Conservation (phyloP, 768 basidiomycete species). For the Kwoniella sp. region DNA sequence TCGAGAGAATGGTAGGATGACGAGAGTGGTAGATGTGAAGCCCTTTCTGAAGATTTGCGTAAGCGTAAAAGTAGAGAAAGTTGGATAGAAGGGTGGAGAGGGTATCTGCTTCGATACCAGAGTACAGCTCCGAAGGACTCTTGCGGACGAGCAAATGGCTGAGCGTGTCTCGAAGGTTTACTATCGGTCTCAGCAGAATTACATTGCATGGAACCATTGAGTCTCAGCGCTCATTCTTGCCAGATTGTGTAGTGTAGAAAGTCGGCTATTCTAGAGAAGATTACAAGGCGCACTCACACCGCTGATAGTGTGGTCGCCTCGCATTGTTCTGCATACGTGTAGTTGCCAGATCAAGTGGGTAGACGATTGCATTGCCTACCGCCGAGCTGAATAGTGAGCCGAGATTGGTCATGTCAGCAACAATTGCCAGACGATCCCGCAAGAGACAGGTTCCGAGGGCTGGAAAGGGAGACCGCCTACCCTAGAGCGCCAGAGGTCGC, state of each 20-base stretch:
- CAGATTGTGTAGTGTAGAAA: too few species aligned
- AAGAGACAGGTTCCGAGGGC: too few species aligned
- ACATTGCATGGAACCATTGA: background rate
- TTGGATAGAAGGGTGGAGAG: slow-evolving; percentile 42
- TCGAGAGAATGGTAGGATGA: slow-evolving; percentile 9
- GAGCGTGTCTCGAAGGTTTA: slow-evolving; percentile 36
- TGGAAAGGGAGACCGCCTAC: slow-evolving; percentile 15
- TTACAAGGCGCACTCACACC: slow-evolving; percentile 20
- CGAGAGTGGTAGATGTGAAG: slow-evolving; percentile 18
- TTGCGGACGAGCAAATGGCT: slow-evolving; percentile 27
- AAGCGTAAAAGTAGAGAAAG: slow-evolving; percentile 48
- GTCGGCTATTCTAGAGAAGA: background rate
- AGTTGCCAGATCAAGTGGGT: slow-evolving; percentile 48
- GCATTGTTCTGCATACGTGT: slow-evolving; percentile 45
- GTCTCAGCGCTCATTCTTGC: background rate
- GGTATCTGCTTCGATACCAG: slow-evolving; percentile 41
- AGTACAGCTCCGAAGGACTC: slow-evolving; percentile 31
- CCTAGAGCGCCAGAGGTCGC: slow-evolving; percentile 47
- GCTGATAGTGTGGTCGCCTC: slow-evolving; percentile 18
- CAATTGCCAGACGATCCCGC: background rate
- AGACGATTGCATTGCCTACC: slow-evolving; percentile 48
- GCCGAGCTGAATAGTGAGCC: slow-evolving; percentile 31
- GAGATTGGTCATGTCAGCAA: background rate
- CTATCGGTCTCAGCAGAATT: slow-evolving; percentile 7
- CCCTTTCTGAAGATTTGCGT: slow-evolving; percentile 35